These are phyloP conservation scores for Phyllosticta capitalensis DNA, from an alignment of 2,329 filamentous ascomycete species.

Conservation along the genomic window DNA sequence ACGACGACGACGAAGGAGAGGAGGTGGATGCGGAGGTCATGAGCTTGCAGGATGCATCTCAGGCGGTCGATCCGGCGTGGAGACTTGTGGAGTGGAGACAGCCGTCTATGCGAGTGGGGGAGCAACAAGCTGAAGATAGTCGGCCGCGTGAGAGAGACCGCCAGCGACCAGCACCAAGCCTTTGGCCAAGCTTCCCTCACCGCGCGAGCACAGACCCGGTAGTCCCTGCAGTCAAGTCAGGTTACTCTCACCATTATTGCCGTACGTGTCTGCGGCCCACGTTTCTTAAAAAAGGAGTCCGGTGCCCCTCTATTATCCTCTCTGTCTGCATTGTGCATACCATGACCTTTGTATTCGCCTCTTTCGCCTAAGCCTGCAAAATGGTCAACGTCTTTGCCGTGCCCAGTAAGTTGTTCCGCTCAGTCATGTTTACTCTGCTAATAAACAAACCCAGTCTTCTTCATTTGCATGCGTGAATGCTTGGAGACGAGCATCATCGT, in stretches of 20 bases:
- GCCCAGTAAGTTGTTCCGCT: slow-evolving; percentile 40
- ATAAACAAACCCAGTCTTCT: slow-evolving; percentile 51
- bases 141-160: too few species aligned
- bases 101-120: background rate
- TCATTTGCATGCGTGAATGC: slow-evolving; percentile 80
- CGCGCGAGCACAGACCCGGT: background rate
- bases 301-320: background rate
- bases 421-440: background rate
- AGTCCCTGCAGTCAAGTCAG: background rate
- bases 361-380: slow-evolving; percentile 15
- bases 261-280: background rate
- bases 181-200: background rate
- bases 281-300: background rate
- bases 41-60: background rate
- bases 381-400: slow-evolving; percentile 65
- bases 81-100: background rate
- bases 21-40: background rate
- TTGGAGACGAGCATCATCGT: slow-evolving; percentile 78
- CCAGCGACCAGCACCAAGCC: background rate
- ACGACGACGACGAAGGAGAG: background rate
- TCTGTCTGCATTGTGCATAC: background rate
- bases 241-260: background rate
- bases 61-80: background rate
- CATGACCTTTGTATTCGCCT: background rate
- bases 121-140: background rate